These are phyloP conservation scores for Candida khao-thaluensis DNA, from an alignment of 805 yeast genomes.

Conservation along the genomic window DNA sequence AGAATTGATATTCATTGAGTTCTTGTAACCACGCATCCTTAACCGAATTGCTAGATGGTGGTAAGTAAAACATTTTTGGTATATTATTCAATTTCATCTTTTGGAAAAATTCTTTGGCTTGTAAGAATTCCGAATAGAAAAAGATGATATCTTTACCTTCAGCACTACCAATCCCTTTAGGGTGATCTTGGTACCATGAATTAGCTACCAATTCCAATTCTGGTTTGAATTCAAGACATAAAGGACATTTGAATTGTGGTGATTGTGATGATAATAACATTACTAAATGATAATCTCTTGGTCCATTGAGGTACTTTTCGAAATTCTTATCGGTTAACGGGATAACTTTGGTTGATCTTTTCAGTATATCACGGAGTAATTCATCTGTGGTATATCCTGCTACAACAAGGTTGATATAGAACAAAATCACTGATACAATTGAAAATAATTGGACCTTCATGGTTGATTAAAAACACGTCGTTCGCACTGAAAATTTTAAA, in stretches of 20 bases:
- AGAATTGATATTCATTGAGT: slow-evolving; percentile 44
- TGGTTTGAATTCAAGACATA: slow-evolving; percentile 73
- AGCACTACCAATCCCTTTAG: slow-evolving; percentile 34
- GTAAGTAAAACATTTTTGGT: slow-evolving; percentile 69
- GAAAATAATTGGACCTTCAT: slow-evolving; percentile 8
- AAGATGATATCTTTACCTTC: slow-evolving; percentile 52
- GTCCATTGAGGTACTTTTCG: slow-evolving; percentile 54
- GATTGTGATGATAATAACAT: slow-evolving; percentile 71
- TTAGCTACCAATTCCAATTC: slow-evolving; percentile 57
- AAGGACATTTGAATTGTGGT: slow-evolving; percentile 69
- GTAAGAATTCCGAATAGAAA: slow-evolving; percentile 69
- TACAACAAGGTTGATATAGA: neutral
- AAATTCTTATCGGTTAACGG: slow-evolving; percentile 59
- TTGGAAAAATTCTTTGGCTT: slow-evolving; percentile 52
- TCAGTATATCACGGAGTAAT: slow-evolving; percentile 19
- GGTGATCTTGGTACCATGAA: slow-evolving; percentile 56
- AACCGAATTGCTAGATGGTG: slow-evolving; percentile 44
- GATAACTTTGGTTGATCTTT: slow-evolving; percentile 20
- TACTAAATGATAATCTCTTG: slow-evolving; percentile 68
- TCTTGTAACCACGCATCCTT: slow-evolving; percentile 28
- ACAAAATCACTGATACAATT: slow-evolving; percentile 5
- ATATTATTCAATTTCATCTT: slow-evolving; percentile 63
- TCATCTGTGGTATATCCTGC: slow-evolving; percentile 24
- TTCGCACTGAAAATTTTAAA: no score
- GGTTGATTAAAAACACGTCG: slow-evolving; percentile 5